Conservation (phyloP, 164 flowering plant genomes). For the Paratinospora sagittata region DNA sequence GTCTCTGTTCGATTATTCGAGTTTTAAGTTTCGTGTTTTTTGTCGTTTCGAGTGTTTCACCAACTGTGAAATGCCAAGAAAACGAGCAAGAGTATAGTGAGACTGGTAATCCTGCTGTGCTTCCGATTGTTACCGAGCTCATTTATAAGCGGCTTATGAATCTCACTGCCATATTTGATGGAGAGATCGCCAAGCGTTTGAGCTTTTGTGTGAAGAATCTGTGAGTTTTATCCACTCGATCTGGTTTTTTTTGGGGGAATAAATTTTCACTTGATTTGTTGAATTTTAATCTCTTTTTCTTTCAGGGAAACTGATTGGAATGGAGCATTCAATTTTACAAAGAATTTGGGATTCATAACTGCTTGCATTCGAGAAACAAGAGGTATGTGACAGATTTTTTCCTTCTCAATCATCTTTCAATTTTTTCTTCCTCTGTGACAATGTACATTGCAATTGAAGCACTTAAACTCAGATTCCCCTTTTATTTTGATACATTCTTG, state of each 20-base stretch:
- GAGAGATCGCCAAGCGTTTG: slow-evolving; percentile 34
- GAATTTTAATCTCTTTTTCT: not conserved
- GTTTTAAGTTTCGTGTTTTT: slow-evolving; percentile 2
- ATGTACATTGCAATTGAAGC: too few species aligned
- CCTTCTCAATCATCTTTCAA: too few species aligned
- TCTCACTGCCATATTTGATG: slow-evolving; percentile 36
- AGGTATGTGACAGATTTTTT: slow-evolving; percentile 34
- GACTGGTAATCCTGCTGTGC: slow-evolving; percentile 26
- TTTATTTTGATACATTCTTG: too few species aligned
- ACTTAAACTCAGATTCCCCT: too few species aligned
- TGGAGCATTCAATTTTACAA: slow-evolving; percentile 73
- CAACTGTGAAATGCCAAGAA: slow-evolving; percentile 4
- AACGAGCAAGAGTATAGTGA: slow-evolving; percentile 5
- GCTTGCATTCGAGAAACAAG: slow-evolving; percentile 42
- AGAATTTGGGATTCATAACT: slow-evolving; percentile 36
- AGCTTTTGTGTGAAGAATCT: slow-evolving; percentile 60
- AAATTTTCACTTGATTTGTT: not conserved
- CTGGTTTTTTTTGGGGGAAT: not conserved
- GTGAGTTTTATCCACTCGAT: slow-evolving; percentile 23
- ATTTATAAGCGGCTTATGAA: slow-evolving; percentile 34
- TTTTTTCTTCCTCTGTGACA: too few species aligned
- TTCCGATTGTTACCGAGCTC: slow-evolving; percentile 33
- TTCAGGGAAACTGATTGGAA: slow-evolving; percentile 77
- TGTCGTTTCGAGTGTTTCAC: slow-evolving; percentile 8
- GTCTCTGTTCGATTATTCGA: not conserved